Percentiles rank a stretch among this genome's conserved stretches.
phyloP scores from a whole-genome alignment of 257 asterid species.

The Echites panduratus region DNA sequence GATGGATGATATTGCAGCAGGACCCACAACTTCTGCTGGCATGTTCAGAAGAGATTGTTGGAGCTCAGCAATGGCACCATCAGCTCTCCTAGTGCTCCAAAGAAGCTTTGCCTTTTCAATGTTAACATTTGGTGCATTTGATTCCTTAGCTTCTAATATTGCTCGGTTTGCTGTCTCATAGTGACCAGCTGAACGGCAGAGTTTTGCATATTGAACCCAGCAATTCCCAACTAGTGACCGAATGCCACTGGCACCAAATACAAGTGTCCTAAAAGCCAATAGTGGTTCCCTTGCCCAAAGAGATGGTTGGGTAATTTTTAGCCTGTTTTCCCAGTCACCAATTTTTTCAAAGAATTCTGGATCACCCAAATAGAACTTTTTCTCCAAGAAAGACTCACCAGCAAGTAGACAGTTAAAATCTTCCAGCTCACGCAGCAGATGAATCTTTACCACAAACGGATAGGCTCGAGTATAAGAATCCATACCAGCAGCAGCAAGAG shows the following conservation, averaged over 20 bases:
- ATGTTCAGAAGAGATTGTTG: constrained; percentile 88
- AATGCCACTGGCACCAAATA: constrained; percentile 75
- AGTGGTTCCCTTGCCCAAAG: constrained; percentile 99
- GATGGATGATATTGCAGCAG: constrained; percentile 81
- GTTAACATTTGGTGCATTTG: constrained; percentile 79
- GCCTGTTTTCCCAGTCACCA: constrained; percentile 87
- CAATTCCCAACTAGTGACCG: constrained; percentile 72
- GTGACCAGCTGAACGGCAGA: constrained; percentile 97
- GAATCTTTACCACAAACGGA: constrained; percentile 94
- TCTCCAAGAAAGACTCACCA: constrained; percentile 73
- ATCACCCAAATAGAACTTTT: constrained; percentile 49
- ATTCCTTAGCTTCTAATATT: constrained; percentile 82
- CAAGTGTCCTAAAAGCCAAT: constrained; percentile 88
- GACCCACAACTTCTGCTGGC: constrained; percentile 80
- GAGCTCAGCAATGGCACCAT: constrained; percentile 97
- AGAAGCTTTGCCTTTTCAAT: constrained; percentile 97
- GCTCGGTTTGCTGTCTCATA: constrained; percentile 96
- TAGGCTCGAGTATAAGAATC: constrained; percentile 97
- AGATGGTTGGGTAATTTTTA: constrained; percentile 89
- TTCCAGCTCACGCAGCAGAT: constrained; percentile 90
- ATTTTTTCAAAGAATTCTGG: constrained; percentile 54
- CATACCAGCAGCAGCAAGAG: constrained; percentile 99
- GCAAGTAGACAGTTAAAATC: constrained; percentile 74
- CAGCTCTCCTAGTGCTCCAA: constrained; percentile 90
- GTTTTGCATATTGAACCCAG: constrained; percentile 96